Conservation (phyloP, 805 yeast genomes). For the Sugiyamaella valdiviana region DNA sequence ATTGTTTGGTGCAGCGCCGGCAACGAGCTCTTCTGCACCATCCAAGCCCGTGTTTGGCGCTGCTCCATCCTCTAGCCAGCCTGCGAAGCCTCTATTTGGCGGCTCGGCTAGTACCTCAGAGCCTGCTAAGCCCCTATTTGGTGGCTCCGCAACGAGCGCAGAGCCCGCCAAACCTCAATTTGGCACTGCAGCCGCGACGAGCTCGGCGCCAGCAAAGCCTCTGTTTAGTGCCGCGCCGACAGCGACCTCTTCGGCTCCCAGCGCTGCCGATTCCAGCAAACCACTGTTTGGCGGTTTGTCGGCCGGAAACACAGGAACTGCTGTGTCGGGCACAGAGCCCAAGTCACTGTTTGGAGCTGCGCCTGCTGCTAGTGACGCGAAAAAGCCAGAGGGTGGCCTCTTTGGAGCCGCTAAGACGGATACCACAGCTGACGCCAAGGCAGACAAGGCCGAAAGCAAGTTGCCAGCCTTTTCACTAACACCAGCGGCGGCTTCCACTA, state of each 20-base stretch:
- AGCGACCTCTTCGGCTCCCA: background rate
- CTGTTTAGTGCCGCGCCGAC: background rate
- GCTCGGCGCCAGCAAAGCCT: background rate
- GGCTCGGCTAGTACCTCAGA: background rate
- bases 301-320: background rate
- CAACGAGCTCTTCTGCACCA: conserved; percentile 4
- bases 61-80: conserved; percentile 1
- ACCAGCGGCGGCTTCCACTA: conserved; percentile 12
- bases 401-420: background rate
- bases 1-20: conserved; percentile 2
- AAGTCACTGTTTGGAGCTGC: background rate
- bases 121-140: conserved; percentile 5
- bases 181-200: background rate
- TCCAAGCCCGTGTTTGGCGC: conserved; percentile 9
- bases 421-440: conserved; percentile 3
- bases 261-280: background rate
- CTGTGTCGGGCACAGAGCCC: background rate
- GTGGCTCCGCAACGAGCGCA: background rate
- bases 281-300: background rate
- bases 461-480: conserved; percentile 1
- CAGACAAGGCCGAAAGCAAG: background rate
- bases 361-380: conserved; percentile 4
- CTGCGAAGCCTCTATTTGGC: conserved; percentile 3
- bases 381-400: background rate
- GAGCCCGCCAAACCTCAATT: too few species aligned